These are phyloP conservation scores for Aspergillus eucalypticola DNA, from an alignment of 2,329 filamentous ascomycete genomes.

Conservation along the genomic window DNA sequence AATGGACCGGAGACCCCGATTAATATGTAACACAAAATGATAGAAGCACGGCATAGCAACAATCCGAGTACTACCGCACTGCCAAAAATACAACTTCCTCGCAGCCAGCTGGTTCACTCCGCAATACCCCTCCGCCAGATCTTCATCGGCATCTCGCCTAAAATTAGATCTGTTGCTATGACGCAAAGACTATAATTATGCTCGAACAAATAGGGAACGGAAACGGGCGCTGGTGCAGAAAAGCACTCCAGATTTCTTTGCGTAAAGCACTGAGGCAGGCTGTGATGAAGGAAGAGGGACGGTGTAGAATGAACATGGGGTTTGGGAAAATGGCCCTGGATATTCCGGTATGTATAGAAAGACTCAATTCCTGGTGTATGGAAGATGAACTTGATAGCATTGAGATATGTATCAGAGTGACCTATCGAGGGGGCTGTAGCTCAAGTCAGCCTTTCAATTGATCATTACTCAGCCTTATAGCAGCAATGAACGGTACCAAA, in stretches of 20 bases:
- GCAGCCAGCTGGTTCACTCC: slow-evolving; percentile 26
- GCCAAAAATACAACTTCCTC: background rate
- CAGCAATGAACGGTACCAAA: slow-evolving; percentile 12
- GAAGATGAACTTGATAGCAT: slow-evolving; percentile 19
- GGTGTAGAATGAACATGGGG: slow-evolving; percentile 14
- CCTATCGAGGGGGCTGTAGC: slow-evolving; percentile 16
- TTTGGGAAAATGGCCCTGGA: slow-evolving; percentile 17
- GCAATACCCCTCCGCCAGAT: slow-evolving; percentile 17
- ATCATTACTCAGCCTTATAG: too few species aligned
- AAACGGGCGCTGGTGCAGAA: slow-evolving; percentile 47
- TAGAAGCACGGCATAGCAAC: too few species aligned
- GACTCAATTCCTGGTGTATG: slow-evolving; percentile 14
- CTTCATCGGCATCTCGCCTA: slow-evolving; percentile 21
- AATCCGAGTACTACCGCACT: too few species aligned
- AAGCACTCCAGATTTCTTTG: slow-evolving; percentile 50
- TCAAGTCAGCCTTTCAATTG: slow-evolving; percentile 44
- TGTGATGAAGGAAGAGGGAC: slow-evolving; percentile 37
- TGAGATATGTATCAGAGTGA: slow-evolving; percentile 17
- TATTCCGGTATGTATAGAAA: slow-evolving; percentile 18
- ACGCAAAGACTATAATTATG: slow-evolving; percentile 55
- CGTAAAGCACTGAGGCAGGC: slow-evolving; percentile 48
- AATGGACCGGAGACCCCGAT: too few species aligned
- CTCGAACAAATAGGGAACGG: slow-evolving; percentile 54
- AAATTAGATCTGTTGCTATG: slow-evolving; percentile 52
- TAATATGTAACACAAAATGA: too few species aligned